phyloP scores from a whole-genome alignment of 805 yeast species.

The Starmerella floricola region DNA sequence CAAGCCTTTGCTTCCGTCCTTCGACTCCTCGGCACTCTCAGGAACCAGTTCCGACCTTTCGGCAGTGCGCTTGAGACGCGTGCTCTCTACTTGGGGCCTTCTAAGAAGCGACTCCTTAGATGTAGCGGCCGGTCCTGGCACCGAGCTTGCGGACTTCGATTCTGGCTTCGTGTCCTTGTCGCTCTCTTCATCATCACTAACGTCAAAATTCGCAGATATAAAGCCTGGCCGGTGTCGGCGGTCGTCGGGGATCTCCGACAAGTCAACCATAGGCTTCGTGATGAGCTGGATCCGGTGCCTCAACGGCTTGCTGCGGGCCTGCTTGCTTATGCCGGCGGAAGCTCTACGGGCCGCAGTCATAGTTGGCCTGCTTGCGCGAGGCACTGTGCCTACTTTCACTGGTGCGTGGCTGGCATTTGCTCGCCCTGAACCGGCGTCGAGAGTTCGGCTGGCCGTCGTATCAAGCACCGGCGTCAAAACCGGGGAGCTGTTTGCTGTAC shows the following conservation, averaged over 20 bases:
- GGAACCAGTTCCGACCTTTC: background rate
- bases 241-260: conserved; percentile 14
- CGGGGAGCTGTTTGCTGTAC: too few species aligned
- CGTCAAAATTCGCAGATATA: conserved; percentile 28
- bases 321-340: background rate
- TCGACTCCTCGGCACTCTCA: background rate
- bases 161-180: background rate
- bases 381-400: too few species aligned
- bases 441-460: too few species aligned
- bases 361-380: too few species aligned
- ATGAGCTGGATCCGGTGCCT: conserved; percentile 15
- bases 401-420: too few species aligned
- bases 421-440: too few species aligned
- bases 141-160: too few species aligned
- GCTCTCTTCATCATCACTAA: conserved; percentile 23
- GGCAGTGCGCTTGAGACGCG: background rate
- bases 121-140: too few species aligned
- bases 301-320: background rate
- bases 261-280: conserved; percentile 15
- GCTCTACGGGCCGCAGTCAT: too few species aligned
- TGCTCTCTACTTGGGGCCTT: conserved; percentile 15
- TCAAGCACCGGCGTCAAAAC: too few species aligned
- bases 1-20: too few species aligned
- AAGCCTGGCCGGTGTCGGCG: conserved; percentile 28
- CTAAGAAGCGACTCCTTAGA: conserved; percentile 2